Evolutionary conservation across 768 basidiomycete species (phyloP).

Genomic region (Multifurca ochricompacta): DNA sequence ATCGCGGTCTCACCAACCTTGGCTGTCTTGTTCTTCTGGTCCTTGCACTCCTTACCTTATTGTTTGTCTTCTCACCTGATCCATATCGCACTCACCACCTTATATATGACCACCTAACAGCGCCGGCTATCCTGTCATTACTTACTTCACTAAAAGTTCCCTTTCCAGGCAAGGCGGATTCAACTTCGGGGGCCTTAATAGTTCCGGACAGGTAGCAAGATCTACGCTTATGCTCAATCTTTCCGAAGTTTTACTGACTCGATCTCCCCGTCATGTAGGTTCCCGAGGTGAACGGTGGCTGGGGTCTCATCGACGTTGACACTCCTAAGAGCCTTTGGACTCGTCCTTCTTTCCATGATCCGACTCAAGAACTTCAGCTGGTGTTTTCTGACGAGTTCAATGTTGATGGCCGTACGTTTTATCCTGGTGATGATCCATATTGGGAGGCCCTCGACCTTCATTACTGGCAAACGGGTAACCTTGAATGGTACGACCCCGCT

Average conservation of each 20-base stretch:
- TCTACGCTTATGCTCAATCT: not conserved
- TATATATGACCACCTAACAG: slow-evolving; percentile 17
- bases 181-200: slow-evolving; percentile 42
- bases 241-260: not conserved
- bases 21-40: slow-evolving; percentile 26
- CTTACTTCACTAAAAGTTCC: slow-evolving; percentile 23
- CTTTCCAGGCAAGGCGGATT: slow-evolving; percentile 31
- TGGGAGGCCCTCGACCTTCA: slow-evolving; percentile 42
- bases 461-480: slow-evolving; percentile 41
- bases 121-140: slow-evolving; percentile 33
- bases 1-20: slow-evolving; percentile 36
- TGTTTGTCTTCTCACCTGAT: slow-evolving; percentile 11
- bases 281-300: slow-evolving; percentile 37
- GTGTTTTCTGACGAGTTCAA: slow-evolving; percentile 92
- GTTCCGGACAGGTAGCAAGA: slow-evolving; percentile 35
- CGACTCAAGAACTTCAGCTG: slow-evolving; percentile 52
- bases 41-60: slow-evolving; percentile 7
- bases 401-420: slow-evolving; percentile 69
- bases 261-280: slow-evolving; percentile 35
- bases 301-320: slow-evolving; percentile 50
- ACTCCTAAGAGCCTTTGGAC: slow-evolving; percentile 51
- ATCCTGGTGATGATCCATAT: slow-evolving; percentile 62
- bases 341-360: slow-evolving; percentile 50
- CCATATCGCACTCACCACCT: not conserved
- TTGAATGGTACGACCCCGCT: slow-evolving; percentile 83